Conservation (phyloP, 176 grass and related monocot genomes). For the Phyllostachys edulis region DNA sequence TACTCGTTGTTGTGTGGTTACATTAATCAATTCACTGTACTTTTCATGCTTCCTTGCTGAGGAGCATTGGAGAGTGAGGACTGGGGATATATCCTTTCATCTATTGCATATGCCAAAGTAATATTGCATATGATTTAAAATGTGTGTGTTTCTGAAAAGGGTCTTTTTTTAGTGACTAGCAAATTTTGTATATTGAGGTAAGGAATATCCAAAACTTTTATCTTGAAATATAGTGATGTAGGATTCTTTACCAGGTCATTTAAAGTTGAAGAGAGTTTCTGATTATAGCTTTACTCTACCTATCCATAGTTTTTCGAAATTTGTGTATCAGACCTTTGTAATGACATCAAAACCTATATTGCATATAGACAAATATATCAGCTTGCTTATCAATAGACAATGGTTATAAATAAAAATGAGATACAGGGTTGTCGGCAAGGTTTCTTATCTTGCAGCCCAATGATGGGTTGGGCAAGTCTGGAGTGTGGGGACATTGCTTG, state of each 20-base stretch:
- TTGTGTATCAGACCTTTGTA: neutral
- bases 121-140: neutral
- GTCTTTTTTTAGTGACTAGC: neutral
- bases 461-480: neutral
- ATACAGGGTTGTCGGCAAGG: neutral
- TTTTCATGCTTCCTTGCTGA: slow-evolving; percentile 1
- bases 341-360: neutral
- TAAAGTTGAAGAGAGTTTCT: neutral
- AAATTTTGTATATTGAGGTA: neutral
- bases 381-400: neutral
- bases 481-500: neutral
- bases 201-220: neutral
- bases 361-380: neutral
- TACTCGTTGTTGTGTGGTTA: neutral
- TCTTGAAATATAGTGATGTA: neutral
- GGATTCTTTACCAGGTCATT: neutral
- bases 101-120: neutral
- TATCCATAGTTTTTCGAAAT: neutral
- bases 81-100: neutral
- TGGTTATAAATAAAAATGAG: neutral
- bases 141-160: neutral
- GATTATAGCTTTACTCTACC: neutral
- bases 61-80: neutral
- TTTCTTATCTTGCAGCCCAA: neutral
- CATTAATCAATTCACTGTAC: neutral